A percentile compares a stretch with the other conserved stretches of the same genome.
These are phyloP conservation scores for Neotropicomus parvogracilis DNA, from an alignment of 1,284 basidiomycete genomes.

Conservation along the genomic window DNA sequence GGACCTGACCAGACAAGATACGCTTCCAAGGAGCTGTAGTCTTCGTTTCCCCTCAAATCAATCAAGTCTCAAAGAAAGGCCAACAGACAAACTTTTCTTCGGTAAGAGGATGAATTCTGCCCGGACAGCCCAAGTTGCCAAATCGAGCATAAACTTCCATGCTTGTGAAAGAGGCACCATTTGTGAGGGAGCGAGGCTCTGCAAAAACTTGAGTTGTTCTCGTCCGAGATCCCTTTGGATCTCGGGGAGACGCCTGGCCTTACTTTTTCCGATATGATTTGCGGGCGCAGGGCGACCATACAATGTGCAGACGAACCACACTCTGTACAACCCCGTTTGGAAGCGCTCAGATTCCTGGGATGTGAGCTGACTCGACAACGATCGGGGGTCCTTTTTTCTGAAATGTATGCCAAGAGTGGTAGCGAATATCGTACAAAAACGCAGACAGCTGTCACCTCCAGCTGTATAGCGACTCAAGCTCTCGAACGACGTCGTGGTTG, in stretches of 20 bases:
- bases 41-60: conserved; percentile 1
- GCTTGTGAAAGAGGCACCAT: conserved; percentile 4
- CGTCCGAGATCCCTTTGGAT: conserved; percentile 5
- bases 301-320: conserved; percentile 27
- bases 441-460: conserved; percentile 28
- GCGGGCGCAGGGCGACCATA: conserved; percentile 18
- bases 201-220: conserved; percentile 13
- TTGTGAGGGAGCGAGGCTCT: conserved; percentile 5
- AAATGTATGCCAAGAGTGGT: conserved; percentile 1
- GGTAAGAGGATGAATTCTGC: conserved; percentile 16
- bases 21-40: conserved; percentile 1
- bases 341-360: conserved; percentile 31
- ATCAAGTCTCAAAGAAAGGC: not conserved
- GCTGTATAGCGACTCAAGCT: conserved; percentile 37
- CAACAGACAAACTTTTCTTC: conserved; percentile 5
- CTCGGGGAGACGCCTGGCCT: conserved; percentile 7
- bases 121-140: conserved; percentile 13
- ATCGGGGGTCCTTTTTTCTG: conserved; percentile 34
- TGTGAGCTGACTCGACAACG: conserved; percentile 24
- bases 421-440: not conserved
- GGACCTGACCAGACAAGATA: conserved; percentile 22
- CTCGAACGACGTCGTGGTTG: conserved; percentile 21
- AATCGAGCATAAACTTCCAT: conserved; percentile 12
- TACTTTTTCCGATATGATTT: conserved; percentile 12
- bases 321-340: conserved; percentile 33